Evolutionary conservation across 192 early-diverging fungal genomes (phyloP), one percentile per base, ranked within the genome.

Genomic region (Entomortierella beljakovae): DNA sequence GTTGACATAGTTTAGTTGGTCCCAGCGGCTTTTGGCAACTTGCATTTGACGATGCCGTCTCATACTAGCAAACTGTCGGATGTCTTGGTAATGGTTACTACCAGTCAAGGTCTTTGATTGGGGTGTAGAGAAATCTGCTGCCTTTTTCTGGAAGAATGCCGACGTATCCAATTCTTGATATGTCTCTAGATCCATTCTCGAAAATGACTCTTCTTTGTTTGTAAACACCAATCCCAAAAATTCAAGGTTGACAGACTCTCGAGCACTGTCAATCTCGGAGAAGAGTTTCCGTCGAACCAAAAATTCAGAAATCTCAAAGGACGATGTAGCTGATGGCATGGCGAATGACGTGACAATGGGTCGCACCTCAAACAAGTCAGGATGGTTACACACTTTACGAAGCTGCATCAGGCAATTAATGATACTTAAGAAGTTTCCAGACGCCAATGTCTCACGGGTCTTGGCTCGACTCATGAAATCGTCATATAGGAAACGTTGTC

Each of bases 401-500:
- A 93, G 82, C 75, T 94, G 91, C 90, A 90, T 90, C 57, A 94
- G 51, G 29, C 89, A 91, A 54, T 90, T 90, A 65, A 93, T 92
- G 33, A 92, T 91, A 63, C 88, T 89, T 66, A 94, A 53, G 62
- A 94, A 94, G 57, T 92, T 90, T 18, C 92, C 93, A 3, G 85
- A 81, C 11, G 83, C 84, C 31, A 96, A 79, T 2, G 90, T 91
- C 51, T 92, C 90, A 38, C 87, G 89, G 10, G 94, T 96, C 74
- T 91, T 91, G 28, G 91, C 87, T 9, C 94, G 90, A 23, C 88
- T 86, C 94, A 96, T 94, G 56, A 90, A 93, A 31, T 93, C 92
- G 49, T 92, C 91, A 54, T 93, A 93, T 16, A 93, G 84, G 66
- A 86, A 93, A 4, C 91, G 76, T 66, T 92, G 91, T 9, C 91